Percentiles rank a stretch among this genome's conserved stretches.
These are phyloP conservation scores for Oryza glumipatula DNA, from an alignment of 176 grass and related monocot species.

Conservation along the genomic window DNA sequence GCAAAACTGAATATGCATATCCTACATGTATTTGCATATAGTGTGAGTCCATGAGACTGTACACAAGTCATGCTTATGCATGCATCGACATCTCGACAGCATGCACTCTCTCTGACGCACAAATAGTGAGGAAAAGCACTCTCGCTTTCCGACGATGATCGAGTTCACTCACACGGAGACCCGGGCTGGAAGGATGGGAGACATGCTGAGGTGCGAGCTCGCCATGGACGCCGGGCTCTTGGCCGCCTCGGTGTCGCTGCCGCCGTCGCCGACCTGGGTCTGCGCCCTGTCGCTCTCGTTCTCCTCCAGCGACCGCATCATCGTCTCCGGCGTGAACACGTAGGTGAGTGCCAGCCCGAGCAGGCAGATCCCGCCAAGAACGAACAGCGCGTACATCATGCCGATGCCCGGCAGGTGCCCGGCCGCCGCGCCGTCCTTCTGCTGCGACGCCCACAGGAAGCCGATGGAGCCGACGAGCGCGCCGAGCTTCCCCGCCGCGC, in stretches of 20 bases:
- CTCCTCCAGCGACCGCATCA: constrained; percentile 70
- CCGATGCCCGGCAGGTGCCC: constrained; percentile 44
- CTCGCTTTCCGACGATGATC: background rate
- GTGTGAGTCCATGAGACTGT: no score
- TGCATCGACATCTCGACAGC: no score
- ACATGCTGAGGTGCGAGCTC: constrained; percentile 47
- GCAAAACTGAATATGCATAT: no score
- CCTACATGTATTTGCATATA: no score
- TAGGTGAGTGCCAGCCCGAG: constrained; percentile 58
- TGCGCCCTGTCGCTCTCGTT: constrained; percentile 45
- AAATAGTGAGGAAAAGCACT: no score
- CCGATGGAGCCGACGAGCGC: constrained; percentile 48
- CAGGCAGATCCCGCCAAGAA: constrained; percentile 60
- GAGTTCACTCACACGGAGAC: constrained; percentile 36
- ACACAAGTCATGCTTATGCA: no score
- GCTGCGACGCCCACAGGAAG: constrained; percentile 62
- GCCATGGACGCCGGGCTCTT: constrained; percentile 41
- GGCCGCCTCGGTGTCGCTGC: background rate
- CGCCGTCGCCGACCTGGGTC: background rate
- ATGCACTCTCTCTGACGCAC: no score
- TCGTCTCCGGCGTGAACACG: constrained; percentile 66
- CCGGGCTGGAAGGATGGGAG: constrained; percentile 41
- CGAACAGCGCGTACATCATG: constrained; percentile 59
- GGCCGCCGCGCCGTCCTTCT: background rate
- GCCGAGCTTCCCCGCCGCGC: constrained; percentile 51